These are phyloP conservation scores for Microdochium paspali DNA, from an alignment of 2,329 filamentous ascomycete genomes.

Conservation along the genomic window DNA sequence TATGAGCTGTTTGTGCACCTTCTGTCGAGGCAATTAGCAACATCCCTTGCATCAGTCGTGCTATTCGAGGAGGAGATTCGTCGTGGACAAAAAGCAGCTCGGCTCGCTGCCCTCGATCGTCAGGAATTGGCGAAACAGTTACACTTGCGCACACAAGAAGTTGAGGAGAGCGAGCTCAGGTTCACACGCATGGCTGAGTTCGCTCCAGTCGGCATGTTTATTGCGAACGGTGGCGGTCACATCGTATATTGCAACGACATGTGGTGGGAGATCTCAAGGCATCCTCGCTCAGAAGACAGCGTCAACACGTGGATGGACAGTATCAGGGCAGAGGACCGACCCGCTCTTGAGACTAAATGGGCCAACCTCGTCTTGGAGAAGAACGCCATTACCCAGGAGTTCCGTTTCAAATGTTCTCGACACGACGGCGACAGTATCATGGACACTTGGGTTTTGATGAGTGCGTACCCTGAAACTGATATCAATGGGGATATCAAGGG, in stretches of 20 bases:
- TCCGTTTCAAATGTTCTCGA: conserved; percentile 64
- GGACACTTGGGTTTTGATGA: conserved; percentile 72
- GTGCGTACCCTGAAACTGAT: conserved; percentile 64
- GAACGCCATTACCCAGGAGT: conserved; percentile 59
- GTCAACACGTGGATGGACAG: conserved; percentile 64
- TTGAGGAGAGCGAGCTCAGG: conserved; percentile 61
- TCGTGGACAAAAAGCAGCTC: conserved; percentile 63
- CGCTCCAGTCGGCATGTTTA: conserved; percentile 77
- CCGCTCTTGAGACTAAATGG: conserved; percentile 52
- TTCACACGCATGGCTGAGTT: conserved; percentile 82
- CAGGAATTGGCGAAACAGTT: conserved; percentile 71
- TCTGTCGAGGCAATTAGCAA: conserved; percentile 65
- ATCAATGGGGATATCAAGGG: conserved; percentile 56
- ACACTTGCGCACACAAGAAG: conserved; percentile 52
- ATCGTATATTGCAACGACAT: conserved; percentile 79
- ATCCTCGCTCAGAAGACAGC: conserved; percentile 47
- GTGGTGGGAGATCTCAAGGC: conserved; percentile 63
- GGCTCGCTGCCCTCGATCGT: conserved; percentile 64
- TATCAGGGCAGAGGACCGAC: conserved; percentile 57
- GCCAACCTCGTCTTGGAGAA: conserved; percentile 49
- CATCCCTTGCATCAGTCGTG: conserved; percentile 72
- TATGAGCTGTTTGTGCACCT: conserved; percentile 71
- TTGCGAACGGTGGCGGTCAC: conserved; percentile 60
- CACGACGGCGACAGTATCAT: conserved; percentile 48
- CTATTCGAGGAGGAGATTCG: conserved; percentile 77